Base-by-base conservation (phyloP, 164 flowering plant genomes). In the Buxus sempervirens region DNA sequence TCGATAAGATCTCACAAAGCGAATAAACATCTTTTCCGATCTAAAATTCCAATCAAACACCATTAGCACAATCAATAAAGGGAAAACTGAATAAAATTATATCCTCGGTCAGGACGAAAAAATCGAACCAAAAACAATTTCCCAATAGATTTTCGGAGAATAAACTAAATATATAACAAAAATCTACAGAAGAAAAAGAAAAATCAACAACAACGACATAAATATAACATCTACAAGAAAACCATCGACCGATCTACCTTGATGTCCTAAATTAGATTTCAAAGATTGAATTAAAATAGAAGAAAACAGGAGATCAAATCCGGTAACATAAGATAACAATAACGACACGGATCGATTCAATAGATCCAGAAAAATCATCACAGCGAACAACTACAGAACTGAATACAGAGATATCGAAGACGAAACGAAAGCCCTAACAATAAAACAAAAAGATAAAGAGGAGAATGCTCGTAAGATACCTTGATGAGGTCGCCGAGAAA, bases 401-500 rank as follows among this genome's bases (percentile, higher is more conserved):
- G 18, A 15, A 45, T 10, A 15, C 13, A 10, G 51, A 10, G 51
- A 45, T 5, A 45, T 45, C 51, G 13, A 45, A 10, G 5, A 45
- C 1, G 13, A 15, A 10, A 45, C 14, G 13, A 45, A 10, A 45
- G 13, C 12, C 51, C 5, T 4, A 45, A 32, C 38, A 45, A 45
- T 45, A 4, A 10, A 15, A 15, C 36, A 14, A 42, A 12, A 41
- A 22, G 28, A 14, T 24, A 4, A 41, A 22, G n/a, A 25, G 16
- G 21, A 1, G 15, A n/a, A 28, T 18, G 0, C n/a, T n/a, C n/a
- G 58, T 4, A n/a, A 0, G 9, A 54, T 38, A 38, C 60, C 68
- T 65, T 36, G 60, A 54, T 54, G 68, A 65, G 54, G 56, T 32
- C 38, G 23, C 20, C 24, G 48, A 38, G 23, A 14, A 64, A 22